Evolutionary conservation across 208 protist genomes (phyloP), one percentile per base, ranked within the genome.

Genomic region (Leishmania tropica): DNA sequence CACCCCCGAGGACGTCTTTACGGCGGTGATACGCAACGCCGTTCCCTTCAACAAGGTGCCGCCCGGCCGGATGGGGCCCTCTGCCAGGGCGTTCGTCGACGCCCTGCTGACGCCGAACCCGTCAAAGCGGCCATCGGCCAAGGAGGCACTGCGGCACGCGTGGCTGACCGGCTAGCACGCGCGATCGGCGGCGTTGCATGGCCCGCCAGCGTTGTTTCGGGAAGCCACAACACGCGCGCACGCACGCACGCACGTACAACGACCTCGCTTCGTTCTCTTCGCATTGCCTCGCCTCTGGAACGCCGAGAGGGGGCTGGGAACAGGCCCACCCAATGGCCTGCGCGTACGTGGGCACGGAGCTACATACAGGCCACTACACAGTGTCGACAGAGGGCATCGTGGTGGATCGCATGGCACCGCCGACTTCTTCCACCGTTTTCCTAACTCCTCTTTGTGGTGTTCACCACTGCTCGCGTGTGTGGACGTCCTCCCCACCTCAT

Each of bases 1-100:
- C 15, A 94, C 87, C 31, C 88, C 87, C 11, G 85, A 79, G 17
- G 86, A 91, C 28, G 92, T 95, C 74, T 98, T 98, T 80, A 72
- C 74, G 28, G 74, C 65, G 24, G 92, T 98, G 19, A 51, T 96
- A 8, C 83, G 81, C 21, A 88, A 88, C 48, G 83, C 90, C 96
- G 79, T 76, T 6, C 48, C 48, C 31, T 88, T 91, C 90, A 42
- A 96, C 64, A 91, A 88, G 45, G 77, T 68, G 53, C 42, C 75
- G 6, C 37, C 87, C 6, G 70, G 78, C 15, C 53, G 65, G 45
- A 79, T 98, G 64, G 89, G 84, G 42, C 76, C 83, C 17, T 75
- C 79, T 53, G 93, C 85, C 24, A 91, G 85, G 81, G 17, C 83
- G 13, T 95, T 98, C 84, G 86, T 95, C 42, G 78, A 87, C 21